These are phyloP conservation scores for Spergularia marina DNA, from an alignment of 148 eudicot genomes.

Conservation along the genomic window DNA sequence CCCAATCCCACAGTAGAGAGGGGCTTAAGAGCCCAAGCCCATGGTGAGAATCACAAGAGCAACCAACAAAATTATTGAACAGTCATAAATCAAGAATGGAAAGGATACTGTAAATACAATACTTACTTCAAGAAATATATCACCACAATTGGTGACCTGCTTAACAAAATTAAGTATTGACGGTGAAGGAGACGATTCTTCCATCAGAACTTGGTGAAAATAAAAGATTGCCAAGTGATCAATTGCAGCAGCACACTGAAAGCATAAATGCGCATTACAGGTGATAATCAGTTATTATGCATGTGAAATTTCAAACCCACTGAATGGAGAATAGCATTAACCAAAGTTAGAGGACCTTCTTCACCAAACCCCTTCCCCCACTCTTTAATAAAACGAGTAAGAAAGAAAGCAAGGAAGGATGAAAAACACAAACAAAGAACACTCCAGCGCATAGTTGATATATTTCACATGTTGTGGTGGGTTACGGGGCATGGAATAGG, in stretches of 20 bases:
- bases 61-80: not conserved
- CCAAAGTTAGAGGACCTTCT: not conserved
- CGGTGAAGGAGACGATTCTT: conserved; percentile 69
- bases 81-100: not conserved
- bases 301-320: not conserved
- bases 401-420: no score
- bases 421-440: not conserved
- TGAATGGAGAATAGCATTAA: not conserved
- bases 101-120: not conserved
- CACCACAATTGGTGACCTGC: conserved; percentile 69
- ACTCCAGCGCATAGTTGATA: not conserved
- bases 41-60: not conserved
- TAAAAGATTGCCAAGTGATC: conserved; percentile 85
- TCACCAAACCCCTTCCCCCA: not conserved
- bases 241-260: conserved; percentile 80
- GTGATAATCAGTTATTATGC: not conserved
- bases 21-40: no score
- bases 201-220: conserved; percentile 67
- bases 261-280: not conserved
- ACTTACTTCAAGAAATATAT: conserved; percentile 75
- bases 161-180: conserved; percentile 61
- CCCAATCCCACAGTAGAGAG: no score
- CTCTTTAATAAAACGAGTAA: not conserved
- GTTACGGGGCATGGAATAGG: no score
- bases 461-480: no score